Conservation (phyloP, 116 monocot genomes). For the Trichopus zeylanicus region DNA sequence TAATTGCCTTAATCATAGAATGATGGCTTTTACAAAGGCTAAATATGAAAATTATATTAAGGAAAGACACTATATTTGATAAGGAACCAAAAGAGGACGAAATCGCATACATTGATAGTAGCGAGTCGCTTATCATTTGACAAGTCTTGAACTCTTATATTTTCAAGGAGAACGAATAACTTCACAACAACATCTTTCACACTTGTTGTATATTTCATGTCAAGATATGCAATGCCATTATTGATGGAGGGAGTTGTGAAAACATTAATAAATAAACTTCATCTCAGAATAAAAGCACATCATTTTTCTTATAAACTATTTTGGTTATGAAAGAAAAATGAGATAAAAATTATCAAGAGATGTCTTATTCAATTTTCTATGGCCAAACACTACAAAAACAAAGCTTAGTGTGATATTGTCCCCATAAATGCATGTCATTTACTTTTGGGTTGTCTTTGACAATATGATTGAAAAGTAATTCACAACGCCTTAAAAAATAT, state of each 20-base stretch:
- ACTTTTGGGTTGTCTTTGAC: too few relatives aligned
- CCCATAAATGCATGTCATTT: too few relatives aligned
- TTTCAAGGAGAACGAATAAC: slow-evolving; percentile 12
- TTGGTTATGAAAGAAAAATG: slow-evolving; percentile 15
- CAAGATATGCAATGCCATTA: too few relatives aligned
- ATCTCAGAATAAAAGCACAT: slow-evolving; percentile 10
- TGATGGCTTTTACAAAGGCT: slow-evolving; percentile 25
- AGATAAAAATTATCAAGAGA: slow-evolving; percentile 7
- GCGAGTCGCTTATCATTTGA: slow-evolving; percentile 15
- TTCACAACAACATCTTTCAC: slow-evolving; percentile 2
- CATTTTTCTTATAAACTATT: slow-evolving; percentile 14
- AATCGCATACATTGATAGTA: slow-evolving; percentile 5
- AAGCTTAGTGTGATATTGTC: slow-evolving; percentile 16
- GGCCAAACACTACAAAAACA: slow-evolving; percentile 8
- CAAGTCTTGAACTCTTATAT: too few relatives aligned
- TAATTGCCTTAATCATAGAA: too few relatives aligned
- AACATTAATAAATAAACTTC: too few relatives aligned
- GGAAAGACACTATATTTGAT: too few relatives aligned
- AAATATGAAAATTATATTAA: too few relatives aligned
- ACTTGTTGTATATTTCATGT: too few relatives aligned
- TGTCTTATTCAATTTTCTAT: slow-evolving; percentile 20
- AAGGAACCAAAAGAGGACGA: too few relatives aligned
- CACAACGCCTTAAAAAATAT: slow-evolving; percentile 10
- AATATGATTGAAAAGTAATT: neutral
- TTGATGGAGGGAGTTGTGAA: too few relatives aligned